phyloP scores from a whole-genome alignment of 257 asterid species.

The Solanum clarkiae region DNA sequence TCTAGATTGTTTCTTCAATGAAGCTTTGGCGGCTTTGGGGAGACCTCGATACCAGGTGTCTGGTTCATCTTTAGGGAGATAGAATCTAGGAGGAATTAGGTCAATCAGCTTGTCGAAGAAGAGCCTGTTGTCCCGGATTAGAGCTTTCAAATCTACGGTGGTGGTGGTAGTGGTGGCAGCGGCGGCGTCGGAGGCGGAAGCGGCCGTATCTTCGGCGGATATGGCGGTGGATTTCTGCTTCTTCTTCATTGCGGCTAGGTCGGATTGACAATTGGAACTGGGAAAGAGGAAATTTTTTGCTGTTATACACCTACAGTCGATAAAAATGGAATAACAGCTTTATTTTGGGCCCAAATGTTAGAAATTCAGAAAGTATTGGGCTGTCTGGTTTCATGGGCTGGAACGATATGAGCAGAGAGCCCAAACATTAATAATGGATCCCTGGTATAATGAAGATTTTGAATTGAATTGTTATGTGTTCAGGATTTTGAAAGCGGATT shows the following conservation, averaged over 20 bases:
- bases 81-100: conserved; percentile 69
- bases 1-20: conserved; percentile 49
- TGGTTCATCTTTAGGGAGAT: conserved; percentile 47
- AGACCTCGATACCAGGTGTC: conserved; percentile 78
- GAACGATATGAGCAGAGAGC: not conserved
- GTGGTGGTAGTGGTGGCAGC: not conserved
- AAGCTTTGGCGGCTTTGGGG: conserved; percentile 68
- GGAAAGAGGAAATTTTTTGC: not conserved
- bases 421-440: not conserved
- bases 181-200: not conserved
- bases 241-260: conserved; percentile 1
- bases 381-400: not conserved
- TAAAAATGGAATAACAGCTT: not conserved
- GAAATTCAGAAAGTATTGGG: not conserved
- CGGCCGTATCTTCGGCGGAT: not conserved
- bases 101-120: conserved; percentile 58
- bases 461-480: too few species aligned
- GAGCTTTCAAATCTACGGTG: conserved; percentile 22
- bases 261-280: not conserved
- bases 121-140: conserved; percentile 29
- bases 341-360: not conserved
- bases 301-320: not conserved
- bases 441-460: too few species aligned
- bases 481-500: too few species aligned
- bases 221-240: not conserved